phyloP scores from a whole-genome alignment of 768 basidiomycete genomes.

The Lentinula detonsa region DNA sequence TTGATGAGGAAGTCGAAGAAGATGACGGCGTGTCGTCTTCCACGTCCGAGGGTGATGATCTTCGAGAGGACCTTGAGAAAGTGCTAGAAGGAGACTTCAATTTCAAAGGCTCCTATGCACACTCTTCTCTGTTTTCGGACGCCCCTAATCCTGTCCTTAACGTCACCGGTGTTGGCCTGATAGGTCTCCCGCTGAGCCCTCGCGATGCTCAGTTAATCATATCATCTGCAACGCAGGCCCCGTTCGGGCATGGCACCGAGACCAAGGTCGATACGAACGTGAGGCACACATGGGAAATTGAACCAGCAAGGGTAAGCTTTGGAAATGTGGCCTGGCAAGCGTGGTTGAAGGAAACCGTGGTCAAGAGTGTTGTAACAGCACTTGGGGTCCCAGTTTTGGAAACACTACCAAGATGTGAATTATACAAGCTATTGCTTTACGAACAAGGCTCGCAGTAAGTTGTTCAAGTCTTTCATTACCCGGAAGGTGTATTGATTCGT shows the following conservation, averaged over 20 bases:
- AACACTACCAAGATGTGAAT: too few relatives aligned
- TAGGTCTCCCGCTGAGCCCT: too few relatives aligned
- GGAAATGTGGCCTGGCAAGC: slow-evolving; percentile 32
- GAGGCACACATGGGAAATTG: slow-evolving; percentile 48
- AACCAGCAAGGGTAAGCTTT: slow-evolving; percentile 31
- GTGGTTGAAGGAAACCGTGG: slow-evolving; percentile 23
- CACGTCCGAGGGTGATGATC: background rate
- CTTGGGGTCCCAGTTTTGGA: too few relatives aligned
- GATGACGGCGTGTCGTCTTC: background rate
- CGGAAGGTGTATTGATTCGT: too few relatives aligned
- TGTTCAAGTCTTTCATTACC: too few relatives aligned
- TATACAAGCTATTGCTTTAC: too few relatives aligned
- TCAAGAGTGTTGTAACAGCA: too few relatives aligned
- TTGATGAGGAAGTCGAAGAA: background rate
- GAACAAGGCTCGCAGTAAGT: too few relatives aligned
- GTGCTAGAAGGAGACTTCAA: background rate
- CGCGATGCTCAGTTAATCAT: too few relatives aligned
- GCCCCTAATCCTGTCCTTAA: slow-evolving; percentile 36
- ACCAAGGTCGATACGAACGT: slow-evolving; percentile 38
- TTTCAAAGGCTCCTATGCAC: background rate
- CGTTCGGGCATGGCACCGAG: slow-evolving; percentile 37
- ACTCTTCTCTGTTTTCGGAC: slow-evolving; percentile 12
- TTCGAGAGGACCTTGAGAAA: background rate
- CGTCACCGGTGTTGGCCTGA: too few relatives aligned
- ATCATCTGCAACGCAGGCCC: slow-evolving; percentile 26